phyloP scores from a whole-genome alignment of 2,329 filamentous ascomycete species.

The Madurella mycetomatis region DNA sequence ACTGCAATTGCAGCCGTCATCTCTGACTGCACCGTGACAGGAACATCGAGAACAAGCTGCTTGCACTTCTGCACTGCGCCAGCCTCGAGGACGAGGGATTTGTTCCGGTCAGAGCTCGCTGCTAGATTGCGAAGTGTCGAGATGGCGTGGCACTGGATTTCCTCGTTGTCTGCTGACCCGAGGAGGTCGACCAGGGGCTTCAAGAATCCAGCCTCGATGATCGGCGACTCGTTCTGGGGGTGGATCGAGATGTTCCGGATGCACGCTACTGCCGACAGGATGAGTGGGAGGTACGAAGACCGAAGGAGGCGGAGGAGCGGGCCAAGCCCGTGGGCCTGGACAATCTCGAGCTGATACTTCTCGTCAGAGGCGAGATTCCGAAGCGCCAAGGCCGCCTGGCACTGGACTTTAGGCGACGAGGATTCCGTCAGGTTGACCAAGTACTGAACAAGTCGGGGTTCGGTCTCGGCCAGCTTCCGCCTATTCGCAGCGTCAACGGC shows the following conservation, averaged over 20 bases:
- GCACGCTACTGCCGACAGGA: conserved; percentile 93
- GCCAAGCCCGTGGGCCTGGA: conserved; percentile 77
- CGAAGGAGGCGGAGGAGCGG: conserved; percentile 86
- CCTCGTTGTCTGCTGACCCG: conserved; percentile 93
- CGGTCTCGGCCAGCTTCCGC: conserved; percentile 83
- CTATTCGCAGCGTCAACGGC: conserved; percentile 90
- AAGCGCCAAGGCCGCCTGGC: conserved; percentile 89
- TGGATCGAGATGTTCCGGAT: conserved; percentile 99
- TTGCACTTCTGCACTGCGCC: conserved; percentile 99
- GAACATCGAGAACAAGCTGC: conserved; percentile 87
- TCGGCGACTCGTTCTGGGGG: conserved; percentile 93
- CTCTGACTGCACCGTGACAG: conserved; percentile 91
- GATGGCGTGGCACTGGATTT: conserved; percentile 98
- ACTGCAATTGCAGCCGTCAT: conserved; percentile 99
- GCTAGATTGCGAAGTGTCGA: conserved; percentile 93
- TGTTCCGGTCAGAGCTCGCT: conserved; percentile 95
- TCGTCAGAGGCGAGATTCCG: conserved; percentile 96
- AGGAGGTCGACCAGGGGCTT: conserved; percentile 90
- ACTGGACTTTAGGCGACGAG: conserved; percentile 94
- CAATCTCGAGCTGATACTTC: conserved; percentile 97
- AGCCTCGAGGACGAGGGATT: conserved; percentile 92
- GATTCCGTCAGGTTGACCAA: conserved; percentile 97
- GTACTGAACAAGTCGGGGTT: conserved; percentile 87
- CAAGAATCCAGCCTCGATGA: conserved; percentile 95
- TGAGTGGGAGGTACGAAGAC: conserved; percentile 91